A percentile compares a stretch with the other conserved stretches of the same genome.
These are phyloP conservation scores for Penicillium sp. DNA, from an alignment of 2,329 filamentous ascomycete genomes.

Conservation along the genomic window DNA sequence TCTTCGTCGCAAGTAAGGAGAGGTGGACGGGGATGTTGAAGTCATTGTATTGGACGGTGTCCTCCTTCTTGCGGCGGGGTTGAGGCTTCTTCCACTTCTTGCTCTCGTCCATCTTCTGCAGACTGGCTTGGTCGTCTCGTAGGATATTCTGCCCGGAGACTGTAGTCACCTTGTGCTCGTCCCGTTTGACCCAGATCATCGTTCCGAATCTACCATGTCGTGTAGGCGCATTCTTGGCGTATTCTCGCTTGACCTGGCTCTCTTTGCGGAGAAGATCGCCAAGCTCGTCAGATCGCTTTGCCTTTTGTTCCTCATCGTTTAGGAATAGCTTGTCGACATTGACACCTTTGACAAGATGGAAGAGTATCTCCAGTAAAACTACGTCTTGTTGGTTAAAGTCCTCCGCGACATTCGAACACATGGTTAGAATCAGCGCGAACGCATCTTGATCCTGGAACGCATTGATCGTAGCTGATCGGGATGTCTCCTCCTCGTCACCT, in stretches of 20 bases:
- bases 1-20: slow-evolving; percentile 73
- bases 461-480: slow-evolving; percentile 84
- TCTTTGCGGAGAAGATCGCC: slow-evolving; percentile 79
- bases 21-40: slow-evolving; percentile 76
- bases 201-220: slow-evolving; percentile 94
- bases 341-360: slow-evolving; percentile 89
- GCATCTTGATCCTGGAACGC: slow-evolving; percentile 91
- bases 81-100: slow-evolving; percentile 90
- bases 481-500: slow-evolving; percentile 88
- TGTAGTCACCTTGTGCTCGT: slow-evolving; percentile 81
- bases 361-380: slow-evolving; percentile 87
- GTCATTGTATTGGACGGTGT: slow-evolving; percentile 67
- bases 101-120: slow-evolving; percentile 86
- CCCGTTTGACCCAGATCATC: slow-evolving; percentile 94
- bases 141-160: slow-evolving; percentile 89
- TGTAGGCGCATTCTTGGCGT: slow-evolving; percentile 78
- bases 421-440: slow-evolving; percentile 80
- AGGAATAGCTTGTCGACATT: slow-evolving; percentile 85
- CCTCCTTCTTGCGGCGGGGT: slow-evolving; percentile 65
- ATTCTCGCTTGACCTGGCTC: slow-evolving; percentile 77
- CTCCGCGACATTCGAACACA: slow-evolving; percentile 91
- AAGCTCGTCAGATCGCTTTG: slow-evolving; percentile 74
- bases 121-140: slow-evolving; percentile 71
- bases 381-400: slow-evolving; percentile 91
- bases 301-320: slow-evolving; percentile 73